These are phyloP conservation scores for Pythium rishiriense DNA, from an alignment of 352 stramenopile species.

Conservation along the genomic window DNA sequence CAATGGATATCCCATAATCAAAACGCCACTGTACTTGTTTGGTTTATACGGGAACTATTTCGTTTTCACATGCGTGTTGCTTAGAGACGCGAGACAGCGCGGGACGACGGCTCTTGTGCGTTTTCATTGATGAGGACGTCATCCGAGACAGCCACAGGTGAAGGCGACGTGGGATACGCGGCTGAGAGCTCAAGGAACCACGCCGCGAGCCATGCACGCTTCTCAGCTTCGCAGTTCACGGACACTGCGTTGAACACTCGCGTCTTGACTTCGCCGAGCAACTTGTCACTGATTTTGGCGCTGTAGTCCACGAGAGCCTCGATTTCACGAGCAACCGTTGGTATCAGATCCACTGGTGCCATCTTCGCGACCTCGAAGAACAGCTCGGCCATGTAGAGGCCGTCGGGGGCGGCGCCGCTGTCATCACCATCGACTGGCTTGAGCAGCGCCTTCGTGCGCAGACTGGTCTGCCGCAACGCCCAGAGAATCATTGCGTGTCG, in stretches of 20 bases:
- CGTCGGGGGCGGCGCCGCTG: background rate
- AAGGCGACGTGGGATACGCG: conserved; percentile 27
- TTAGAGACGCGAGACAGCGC: conserved; percentile 10
- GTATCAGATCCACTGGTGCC: conserved; percentile 44
- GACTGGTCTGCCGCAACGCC: conserved; percentile 47
- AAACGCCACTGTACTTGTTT: background rate
- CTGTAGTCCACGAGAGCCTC: conserved; percentile 38
- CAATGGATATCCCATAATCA: too few relatives aligned
- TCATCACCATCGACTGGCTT: background rate
- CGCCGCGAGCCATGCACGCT: conserved; percentile 57
- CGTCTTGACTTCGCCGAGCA: conserved; percentile 38
- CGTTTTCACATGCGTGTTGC: too few relatives aligned
- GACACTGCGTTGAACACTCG: conserved; percentile 49
- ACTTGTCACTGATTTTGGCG: conserved; percentile 17
- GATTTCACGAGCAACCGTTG: conserved; percentile 37
- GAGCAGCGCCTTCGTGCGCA: conserved; percentile 39
- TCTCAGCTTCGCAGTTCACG: conserved; percentile 58
- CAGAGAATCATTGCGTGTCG: conserved; percentile 45
- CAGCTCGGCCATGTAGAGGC: conserved; percentile 51
- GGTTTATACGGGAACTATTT: background rate
- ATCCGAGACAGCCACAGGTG: background rate
- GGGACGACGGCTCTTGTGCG: background rate
- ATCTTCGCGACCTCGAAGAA: conserved; percentile 71
- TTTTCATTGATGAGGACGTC: background rate
- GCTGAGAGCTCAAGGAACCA: conserved; percentile 58